A percentile compares a stretch with the other conserved stretches of the same genome.
These are phyloP conservation scores for Parastagonospora avenae DNA, from an alignment of 2,329 filamentous ascomycete species.

Conservation along the genomic window DNA sequence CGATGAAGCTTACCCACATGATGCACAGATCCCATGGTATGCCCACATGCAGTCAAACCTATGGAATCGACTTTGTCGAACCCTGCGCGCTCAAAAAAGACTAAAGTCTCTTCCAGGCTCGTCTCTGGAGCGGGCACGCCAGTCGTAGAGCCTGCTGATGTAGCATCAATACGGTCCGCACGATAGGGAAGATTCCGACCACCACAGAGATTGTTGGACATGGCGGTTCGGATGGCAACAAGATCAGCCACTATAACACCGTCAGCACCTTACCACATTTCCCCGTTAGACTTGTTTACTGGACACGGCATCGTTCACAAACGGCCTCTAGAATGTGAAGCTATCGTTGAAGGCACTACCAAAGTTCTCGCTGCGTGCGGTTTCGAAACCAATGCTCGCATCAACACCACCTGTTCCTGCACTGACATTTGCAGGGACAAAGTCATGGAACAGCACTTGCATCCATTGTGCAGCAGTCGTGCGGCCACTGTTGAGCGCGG, in stretches of 20 bases:
- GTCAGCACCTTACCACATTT: neutral
- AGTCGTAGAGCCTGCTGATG: slow-evolving; percentile 14
- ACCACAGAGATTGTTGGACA: slow-evolving; percentile 32
- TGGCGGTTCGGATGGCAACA: slow-evolving; percentile 28
- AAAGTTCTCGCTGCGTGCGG: slow-evolving; percentile 24
- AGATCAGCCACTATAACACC: slow-evolving; percentile 28
- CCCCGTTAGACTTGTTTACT: slow-evolving; percentile 1
- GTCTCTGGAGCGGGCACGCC: slow-evolving; percentile 36
- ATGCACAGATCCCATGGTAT: slow-evolving; percentile 37
- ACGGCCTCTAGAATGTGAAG: slow-evolving; percentile 27
- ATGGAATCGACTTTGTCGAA: slow-evolving; percentile 31
- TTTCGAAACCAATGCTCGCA: slow-evolving; percentile 39
- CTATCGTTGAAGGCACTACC: slow-evolving; percentile 38
- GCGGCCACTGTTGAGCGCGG: slow-evolving; percentile 10
- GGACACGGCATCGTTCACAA: slow-evolving; percentile 16
- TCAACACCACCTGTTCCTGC: slow-evolving; percentile 37
- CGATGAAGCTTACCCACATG: neutral
- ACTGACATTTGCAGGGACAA: slow-evolving; percentile 27
- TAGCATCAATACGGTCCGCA: slow-evolving; percentile 33
- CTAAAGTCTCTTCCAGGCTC: slow-evolving; percentile 21
- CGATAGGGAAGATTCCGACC: slow-evolving; percentile 27
- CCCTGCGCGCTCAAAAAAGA: slow-evolving; percentile 29
- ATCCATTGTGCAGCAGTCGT: slow-evolving; percentile 31
- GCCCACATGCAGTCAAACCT: slow-evolving; percentile 35
- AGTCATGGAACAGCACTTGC: slow-evolving; percentile 39